A percentile compares a stretch with the other conserved stretches of the same genome.
Evolutionary conservation across 2,329 filamentous ascomycete species (phyloP).

Genomic region (Calonectria leucothoes): DNA sequence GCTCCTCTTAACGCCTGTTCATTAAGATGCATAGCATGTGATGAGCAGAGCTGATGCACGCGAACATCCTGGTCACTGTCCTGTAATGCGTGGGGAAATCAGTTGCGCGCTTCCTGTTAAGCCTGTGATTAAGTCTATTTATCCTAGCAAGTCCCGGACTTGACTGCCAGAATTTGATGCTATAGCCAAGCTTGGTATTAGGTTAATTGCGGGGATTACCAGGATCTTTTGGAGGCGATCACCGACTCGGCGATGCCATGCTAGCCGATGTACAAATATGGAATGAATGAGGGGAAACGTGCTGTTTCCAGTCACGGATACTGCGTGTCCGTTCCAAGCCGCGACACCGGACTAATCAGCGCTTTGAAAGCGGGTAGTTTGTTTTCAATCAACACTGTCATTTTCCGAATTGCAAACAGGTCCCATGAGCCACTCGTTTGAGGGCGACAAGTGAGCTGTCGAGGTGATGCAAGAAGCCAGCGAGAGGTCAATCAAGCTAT

Average conservation of each 20-base stretch:
- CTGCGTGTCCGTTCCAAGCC: not conserved
- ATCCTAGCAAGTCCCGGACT: slow-evolving; percentile 1
- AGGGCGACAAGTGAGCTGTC: too few relatives aligned
- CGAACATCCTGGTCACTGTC: not conserved
- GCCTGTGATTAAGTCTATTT: not conserved
- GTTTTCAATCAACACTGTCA: not conserved
- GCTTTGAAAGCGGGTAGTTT: not conserved
- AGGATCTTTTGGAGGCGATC: slow-evolving; percentile 5
- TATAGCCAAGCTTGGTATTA: slow-evolving; percentile 6
- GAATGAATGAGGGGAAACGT: slow-evolving; percentile 16
- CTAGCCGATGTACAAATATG: slow-evolving; percentile 1
- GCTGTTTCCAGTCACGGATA: not conserved
- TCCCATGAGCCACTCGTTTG: not conserved
- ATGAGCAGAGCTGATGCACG: not conserved
- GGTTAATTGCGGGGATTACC: slow-evolving; percentile 4
- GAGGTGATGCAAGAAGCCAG: too few relatives aligned
- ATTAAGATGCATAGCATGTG: not conserved
- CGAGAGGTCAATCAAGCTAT: too few relatives aligned
- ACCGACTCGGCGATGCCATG: not conserved
- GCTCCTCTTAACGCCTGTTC: not conserved
- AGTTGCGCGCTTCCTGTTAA: not conserved
- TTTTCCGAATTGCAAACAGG: not conserved
- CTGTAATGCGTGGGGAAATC: not conserved
- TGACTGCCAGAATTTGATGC: not conserved
- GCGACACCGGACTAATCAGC: not conserved